Percentiles rank a stretch among this genome's conserved stretches.
phyloP scores from a whole-genome alignment of 2,329 filamentous ascomycete species.

The Diplocarpon rosae region DNA sequence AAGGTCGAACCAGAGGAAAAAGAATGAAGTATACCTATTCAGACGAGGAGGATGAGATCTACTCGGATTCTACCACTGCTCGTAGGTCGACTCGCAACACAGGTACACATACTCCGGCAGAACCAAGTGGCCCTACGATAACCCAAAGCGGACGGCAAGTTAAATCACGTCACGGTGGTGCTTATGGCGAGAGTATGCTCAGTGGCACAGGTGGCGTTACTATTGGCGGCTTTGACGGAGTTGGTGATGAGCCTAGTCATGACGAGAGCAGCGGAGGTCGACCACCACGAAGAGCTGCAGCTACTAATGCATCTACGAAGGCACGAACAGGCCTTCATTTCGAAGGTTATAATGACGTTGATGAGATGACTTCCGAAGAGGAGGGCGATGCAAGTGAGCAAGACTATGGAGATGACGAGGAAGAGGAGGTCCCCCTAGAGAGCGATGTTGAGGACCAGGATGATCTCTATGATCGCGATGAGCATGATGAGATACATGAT shows the following conservation, averaged over 20 bases:
- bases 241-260: slow-evolving; percentile 35
- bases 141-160: slow-evolving; percentile 87
- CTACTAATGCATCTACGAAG: slow-evolving; percentile 8
- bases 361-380: slow-evolving; percentile 46
- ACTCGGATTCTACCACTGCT: slow-evolving; percentile 47
- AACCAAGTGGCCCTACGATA: slow-evolving; percentile 49
- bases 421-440: slow-evolving; percentile 52
- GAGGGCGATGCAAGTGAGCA: slow-evolving; percentile 63
- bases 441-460: slow-evolving; percentile 46
- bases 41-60: slow-evolving; percentile 67
- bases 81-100: slow-evolving; percentile 67
- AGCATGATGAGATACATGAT: slow-evolving; percentile 35
- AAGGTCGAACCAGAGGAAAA: slow-evolving; percentile 92
- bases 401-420: slow-evolving; percentile 65
- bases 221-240: slow-evolving; percentile 30
- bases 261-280: slow-evolving; percentile 29
- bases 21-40: slow-evolving; percentile 94
- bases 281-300: slow-evolving; percentile 29
- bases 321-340: slow-evolving; percentile 32
- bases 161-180: slow-evolving; percentile 45
- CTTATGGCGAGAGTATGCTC: slow-evolving; percentile 43
- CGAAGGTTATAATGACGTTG: slow-evolving; percentile 45
- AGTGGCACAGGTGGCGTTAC: slow-evolving; percentile 30
- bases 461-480: slow-evolving; percentile 32
- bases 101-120: slow-evolving; percentile 60